phyloP scores from a whole-genome alignment of 2,329 filamentous ascomycete species.

The Chalara sp. region DNA sequence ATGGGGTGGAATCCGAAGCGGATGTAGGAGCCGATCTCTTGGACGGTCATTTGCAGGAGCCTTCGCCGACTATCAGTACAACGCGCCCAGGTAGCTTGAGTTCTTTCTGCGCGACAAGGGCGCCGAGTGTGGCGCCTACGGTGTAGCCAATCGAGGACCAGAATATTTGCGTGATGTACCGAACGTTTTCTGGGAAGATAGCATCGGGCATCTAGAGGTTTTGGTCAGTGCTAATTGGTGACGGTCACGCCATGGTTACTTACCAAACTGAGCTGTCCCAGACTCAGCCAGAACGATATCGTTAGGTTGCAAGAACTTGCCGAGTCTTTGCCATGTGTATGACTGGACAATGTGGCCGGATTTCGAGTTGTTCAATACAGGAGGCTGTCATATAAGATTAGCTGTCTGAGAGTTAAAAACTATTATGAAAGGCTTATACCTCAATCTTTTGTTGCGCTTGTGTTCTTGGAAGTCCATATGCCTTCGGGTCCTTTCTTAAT shows the following conservation, averaged over 20 bases:
- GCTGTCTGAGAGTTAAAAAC: no score
- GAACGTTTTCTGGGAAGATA: slow-evolving; percentile 40
- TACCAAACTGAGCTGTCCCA: slow-evolving; percentile 1
- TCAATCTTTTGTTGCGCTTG: not conserved
- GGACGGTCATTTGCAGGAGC: slow-evolving; percentile 60
- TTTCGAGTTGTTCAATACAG: not conserved
- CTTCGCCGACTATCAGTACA: slow-evolving; percentile 55
- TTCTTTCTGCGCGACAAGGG: slow-evolving; percentile 46
- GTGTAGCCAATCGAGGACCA: slow-evolving; percentile 58
- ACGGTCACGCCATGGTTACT: not conserved
- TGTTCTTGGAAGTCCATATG: slow-evolving; percentile 8
- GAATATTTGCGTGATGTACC: slow-evolving; percentile 44
- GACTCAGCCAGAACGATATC: not conserved
- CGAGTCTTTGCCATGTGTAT: not conserved
- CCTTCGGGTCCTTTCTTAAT: slow-evolving; percentile 13
- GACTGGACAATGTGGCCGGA: not conserved
- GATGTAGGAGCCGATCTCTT: slow-evolving; percentile 60
- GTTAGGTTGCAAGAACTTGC: not conserved
- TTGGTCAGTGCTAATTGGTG: not conserved
- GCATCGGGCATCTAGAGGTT: slow-evolving; percentile 35
- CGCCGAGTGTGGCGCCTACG: slow-evolving; percentile 49
- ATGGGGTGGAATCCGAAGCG: slow-evolving; percentile 41
- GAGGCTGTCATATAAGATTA: not conserved
- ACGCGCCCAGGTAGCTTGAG: slow-evolving; percentile 34
- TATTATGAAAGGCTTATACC: not conserved